Evolutionary conservation across 352 stramenopile genomes (phyloP), one percentile per base, ranked within the genome.

Genomic region (Phytophthora pluvialis): DNA sequence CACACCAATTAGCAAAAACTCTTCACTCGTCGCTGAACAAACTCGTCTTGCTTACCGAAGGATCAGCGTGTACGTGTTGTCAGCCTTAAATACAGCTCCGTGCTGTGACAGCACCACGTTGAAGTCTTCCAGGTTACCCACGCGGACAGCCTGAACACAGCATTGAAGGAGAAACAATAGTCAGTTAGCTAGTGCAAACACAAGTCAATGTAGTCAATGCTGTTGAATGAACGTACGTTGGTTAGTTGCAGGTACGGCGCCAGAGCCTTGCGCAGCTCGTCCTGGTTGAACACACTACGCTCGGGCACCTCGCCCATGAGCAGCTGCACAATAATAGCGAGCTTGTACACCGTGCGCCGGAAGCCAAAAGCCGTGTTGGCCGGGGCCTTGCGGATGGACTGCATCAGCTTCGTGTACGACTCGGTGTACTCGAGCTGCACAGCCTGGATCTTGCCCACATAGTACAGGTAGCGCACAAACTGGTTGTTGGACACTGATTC

Each of bases 221-320:
- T n/a, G n/a, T n/a, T 39, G 21, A 33, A 29, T 11, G 38, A 29
- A 51, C 81, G 33, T 79, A 95, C 87, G 54, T 95, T 97, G 7
- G 97, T 98, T 48, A 99, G 96, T 58, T 97, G 81, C 43, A 99
- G 69, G 66, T 99, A 99, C 6, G 97, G 97, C 33, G 65, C 77
- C 16, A 99, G 73, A 18, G 97, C 89, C 29, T 75, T 88, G 56
- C 83, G 80, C 64, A 98, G 92, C 33, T 96, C 89, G 44, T 91
- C 79, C 58, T 95, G 80, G 61, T 95, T 91, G 78, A 99, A 99
- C 18, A 98, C 86, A 55, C 85, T 89, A 50, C 97, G 89, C 65
- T 99, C 97, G 0, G 97, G 97, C 33, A 99, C 97, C 68, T 99
- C 97, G 46, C 97, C 97, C 92, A 99, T 99, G 38, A 99, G 87